Evolutionary conservation across 2,329 filamentous ascomycete species (phyloP).

Genomic region (Talaromyces sp.): DNA sequence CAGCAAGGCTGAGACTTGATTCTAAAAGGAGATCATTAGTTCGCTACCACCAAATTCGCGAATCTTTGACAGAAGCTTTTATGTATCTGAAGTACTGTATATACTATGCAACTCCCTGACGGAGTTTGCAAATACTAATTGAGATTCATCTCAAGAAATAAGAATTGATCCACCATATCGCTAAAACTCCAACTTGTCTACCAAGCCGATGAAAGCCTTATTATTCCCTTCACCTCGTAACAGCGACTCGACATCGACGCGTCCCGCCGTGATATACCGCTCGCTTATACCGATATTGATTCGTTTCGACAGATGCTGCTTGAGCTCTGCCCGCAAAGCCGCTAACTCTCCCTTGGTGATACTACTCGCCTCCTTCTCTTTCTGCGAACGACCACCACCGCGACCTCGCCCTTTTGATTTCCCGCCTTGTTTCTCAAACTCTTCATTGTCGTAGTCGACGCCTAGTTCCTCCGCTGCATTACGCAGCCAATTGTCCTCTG

Average conservation of each 20-base stretch:
- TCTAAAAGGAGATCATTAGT: background rate
- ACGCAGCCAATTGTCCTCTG: conserved; percentile 80
- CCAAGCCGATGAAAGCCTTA: conserved; percentile 62
- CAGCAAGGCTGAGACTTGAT: background rate
- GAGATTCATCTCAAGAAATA: background rate
- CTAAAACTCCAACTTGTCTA: conserved; percentile 46
- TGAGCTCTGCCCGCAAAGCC: conserved; percentile 67
- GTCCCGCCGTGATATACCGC: conserved; percentile 75
- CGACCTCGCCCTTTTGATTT: conserved; percentile 67
- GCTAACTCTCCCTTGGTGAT: conserved; percentile 72
- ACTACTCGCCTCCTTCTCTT: conserved; percentile 65
- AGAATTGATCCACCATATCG: background rate
- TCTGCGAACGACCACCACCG: conserved; percentile 68
- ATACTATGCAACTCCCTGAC: background rate
- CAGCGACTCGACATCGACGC: conserved; percentile 74
- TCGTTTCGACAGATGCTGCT: conserved; percentile 64
- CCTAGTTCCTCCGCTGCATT: conserved; percentile 87
- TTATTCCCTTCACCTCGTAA: conserved; percentile 61
- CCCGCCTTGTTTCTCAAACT: conserved; percentile 65
- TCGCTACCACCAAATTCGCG: background rate
- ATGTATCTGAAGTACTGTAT: background rate
- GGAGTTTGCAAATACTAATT: background rate
- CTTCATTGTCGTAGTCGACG: conserved; percentile 88
- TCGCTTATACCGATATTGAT: conserved; percentile 88
- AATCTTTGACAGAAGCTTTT: background rate